Evolutionary conservation across 2,329 filamentous ascomycete genomes (phyloP).

Genomic region (Ceratocystis harringtonii): DNA sequence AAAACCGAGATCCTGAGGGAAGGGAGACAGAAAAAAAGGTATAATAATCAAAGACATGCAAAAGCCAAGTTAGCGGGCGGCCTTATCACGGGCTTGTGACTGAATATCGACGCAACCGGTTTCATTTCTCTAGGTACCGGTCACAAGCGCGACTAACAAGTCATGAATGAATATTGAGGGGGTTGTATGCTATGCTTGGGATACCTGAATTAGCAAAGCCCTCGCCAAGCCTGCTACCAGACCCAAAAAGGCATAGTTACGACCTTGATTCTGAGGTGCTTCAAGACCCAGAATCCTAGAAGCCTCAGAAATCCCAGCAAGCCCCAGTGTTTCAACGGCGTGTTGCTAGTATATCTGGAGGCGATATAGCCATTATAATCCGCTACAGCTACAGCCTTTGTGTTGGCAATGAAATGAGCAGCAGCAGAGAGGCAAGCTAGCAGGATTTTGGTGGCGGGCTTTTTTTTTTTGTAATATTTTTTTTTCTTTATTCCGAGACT

Average conservation of each 20-base stretch:
- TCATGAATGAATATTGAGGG: neutral
- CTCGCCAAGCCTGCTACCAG: neutral
- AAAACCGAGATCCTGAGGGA: neutral
- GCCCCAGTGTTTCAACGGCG: neutral
- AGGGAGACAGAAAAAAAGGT: neutral
- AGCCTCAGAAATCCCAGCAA: neutral
- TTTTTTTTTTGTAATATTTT: neutral
- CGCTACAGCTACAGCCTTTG: neutral
- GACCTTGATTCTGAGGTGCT: neutral
- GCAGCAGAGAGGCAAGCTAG: neutral
- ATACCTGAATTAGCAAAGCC: neutral
- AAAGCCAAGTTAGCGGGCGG: too few species aligned
- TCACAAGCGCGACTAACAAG: neutral
- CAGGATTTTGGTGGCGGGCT: neutral
- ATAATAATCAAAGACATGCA: too few species aligned
- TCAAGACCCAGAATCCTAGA: neutral
- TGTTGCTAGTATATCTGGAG: neutral
- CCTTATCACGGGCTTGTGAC: neutral
- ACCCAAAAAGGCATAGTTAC: neutral
- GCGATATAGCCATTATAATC: neutral
- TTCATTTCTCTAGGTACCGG: neutral
- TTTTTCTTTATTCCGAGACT: neutral
- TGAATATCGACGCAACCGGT: neutral
- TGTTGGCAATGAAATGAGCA: neutral
- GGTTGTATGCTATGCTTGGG: neutral